Evolutionary conservation across 352 stramenopile genomes (phyloP).

Genomic region (Thalassiosira sp.): DNA sequence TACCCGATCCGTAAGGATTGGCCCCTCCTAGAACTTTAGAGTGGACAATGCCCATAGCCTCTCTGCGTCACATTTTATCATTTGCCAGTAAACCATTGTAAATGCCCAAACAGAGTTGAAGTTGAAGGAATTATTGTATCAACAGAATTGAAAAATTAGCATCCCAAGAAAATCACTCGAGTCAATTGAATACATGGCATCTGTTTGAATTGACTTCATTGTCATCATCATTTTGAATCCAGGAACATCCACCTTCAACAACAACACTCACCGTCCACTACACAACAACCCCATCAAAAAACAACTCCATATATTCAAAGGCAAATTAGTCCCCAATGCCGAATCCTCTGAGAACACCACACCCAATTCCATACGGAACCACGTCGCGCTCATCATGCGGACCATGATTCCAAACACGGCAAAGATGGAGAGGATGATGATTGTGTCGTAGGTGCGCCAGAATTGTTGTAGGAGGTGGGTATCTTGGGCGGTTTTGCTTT

Average conservation of each 20-base stretch:
- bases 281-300: constrained; percentile 77
- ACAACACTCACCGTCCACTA: constrained; percentile 51
- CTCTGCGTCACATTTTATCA: too few relatives aligned
- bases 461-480: constrained; percentile 48
- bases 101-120: too few relatives aligned
- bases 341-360: constrained; percentile 64
- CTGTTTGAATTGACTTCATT: too few relatives aligned
- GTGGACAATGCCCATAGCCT: constrained; percentile 41
- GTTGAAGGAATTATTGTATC: too few relatives aligned
- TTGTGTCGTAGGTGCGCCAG: constrained; percentile 77
- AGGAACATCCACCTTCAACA: too few relatives aligned
- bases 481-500: constrained; percentile 3
- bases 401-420: constrained; percentile 73
- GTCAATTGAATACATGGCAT: too few relatives aligned
- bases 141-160: too few relatives aligned
- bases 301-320: constrained; percentile 74
- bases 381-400: constrained; percentile 61
- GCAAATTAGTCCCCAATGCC: constrained; percentile 73
- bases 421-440: constrained; percentile 77
- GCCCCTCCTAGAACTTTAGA: constrained; percentile 37
- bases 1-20: constrained; percentile 33
- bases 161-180: too few relatives aligned
- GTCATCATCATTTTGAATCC: too few relatives aligned
- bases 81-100: too few relatives aligned
- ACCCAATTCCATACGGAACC: constrained; percentile 66